Percentiles rank a stretch among this genome's conserved stretches.
Evolutionary conservation across 163 green algal genomes (phyloP).

Genomic region (Chlamydomonas reinhardtii): DNA sequence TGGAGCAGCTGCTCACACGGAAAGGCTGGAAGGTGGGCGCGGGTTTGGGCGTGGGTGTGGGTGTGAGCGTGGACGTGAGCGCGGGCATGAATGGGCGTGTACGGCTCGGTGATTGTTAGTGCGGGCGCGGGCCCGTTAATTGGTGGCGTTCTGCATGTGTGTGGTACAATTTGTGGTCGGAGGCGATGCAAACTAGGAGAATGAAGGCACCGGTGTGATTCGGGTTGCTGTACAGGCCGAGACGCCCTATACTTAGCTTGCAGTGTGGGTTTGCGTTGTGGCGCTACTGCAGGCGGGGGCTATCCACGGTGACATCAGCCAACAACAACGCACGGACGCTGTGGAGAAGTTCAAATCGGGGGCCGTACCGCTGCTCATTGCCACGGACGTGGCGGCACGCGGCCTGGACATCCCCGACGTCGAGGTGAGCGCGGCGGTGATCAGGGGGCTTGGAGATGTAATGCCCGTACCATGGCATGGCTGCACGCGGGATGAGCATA

Average conservation of each 20-base stretch:
- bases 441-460: too few relatives aligned
- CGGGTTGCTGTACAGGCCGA: neutral
- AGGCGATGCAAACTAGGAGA: too few relatives aligned
- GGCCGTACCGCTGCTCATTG: conserved; percentile 87
- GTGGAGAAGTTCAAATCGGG: conserved; percentile 79
- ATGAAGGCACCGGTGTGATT: too few relatives aligned
- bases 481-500: too few relatives aligned
- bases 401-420: conserved; percentile 97
- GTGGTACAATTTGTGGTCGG: too few relatives aligned
- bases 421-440: conserved; percentile 75
- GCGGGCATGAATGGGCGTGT: too few relatives aligned
- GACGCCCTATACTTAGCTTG: too few relatives aligned
- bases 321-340: conserved; percentile 83
- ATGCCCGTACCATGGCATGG: too few relatives aligned
- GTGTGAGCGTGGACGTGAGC: neutral
- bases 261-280: too few relatives aligned
- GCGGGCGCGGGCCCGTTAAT: too few relatives aligned
- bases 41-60: neutral
- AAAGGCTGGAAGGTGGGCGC: conserved; percentile 84
- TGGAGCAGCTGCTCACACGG: conserved; percentile 83
- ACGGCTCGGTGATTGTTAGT: too few relatives aligned
- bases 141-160: too few relatives aligned
- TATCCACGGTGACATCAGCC: conserved; percentile 96
- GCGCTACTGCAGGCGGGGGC: conserved; percentile 56
- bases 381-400: conserved; percentile 94